Base-by-base conservation (phyloP, 176 grass and related monocot species). In the Bromus sterilis region DNA sequence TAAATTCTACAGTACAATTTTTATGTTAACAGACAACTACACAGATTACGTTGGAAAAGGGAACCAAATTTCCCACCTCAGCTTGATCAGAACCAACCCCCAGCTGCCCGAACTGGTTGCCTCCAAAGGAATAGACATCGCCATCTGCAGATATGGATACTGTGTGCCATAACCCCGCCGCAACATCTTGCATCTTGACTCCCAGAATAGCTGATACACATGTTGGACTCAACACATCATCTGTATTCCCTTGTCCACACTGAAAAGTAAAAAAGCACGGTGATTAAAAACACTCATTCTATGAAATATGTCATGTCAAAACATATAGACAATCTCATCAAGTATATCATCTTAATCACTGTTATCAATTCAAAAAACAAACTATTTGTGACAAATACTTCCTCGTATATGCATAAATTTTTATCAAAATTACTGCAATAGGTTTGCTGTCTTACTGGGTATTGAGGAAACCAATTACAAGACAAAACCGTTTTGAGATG, bases 41-140 rank as follows among this genome's bases (percentile, higher is more conserved):
- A 25, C n/a, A n/a, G n/a, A n/a, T n/a, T n/a, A n/a, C n/a, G n/a
- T n/a, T n/a, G n/a, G n/a, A 40, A 20, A 56, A 48, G 49, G 10
- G 20, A 26, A 71, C 4, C 28, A 5, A 80, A 32, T 32, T 23
- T 58, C 24, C 16, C 81, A 99, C 97, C 93, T 99, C 97, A 75
- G 93, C 91, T 86, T 99, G 97, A 86, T 99, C 93, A 92, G 93
- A 99, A 80, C 97, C 91, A 75, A 87, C 87, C 28, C 97, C 97
- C 24, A 99, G 93, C 88, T 99, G 97, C 12, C 97, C 97, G 42
- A 99, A 99, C 68, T 99, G 97, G 71, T 99, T 99, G 31, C 97
- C 93, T 70, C 97, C 97, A 33, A 99, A 99, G 20, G 97, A 91
- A 86, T 96, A 99, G 21, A 99, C 89, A 94, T 82, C 87, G 1